Evolutionary conservation across 495 filamentous ascomycete species (phyloP).

Genomic region (Talaromyces nanjingensis): DNA sequence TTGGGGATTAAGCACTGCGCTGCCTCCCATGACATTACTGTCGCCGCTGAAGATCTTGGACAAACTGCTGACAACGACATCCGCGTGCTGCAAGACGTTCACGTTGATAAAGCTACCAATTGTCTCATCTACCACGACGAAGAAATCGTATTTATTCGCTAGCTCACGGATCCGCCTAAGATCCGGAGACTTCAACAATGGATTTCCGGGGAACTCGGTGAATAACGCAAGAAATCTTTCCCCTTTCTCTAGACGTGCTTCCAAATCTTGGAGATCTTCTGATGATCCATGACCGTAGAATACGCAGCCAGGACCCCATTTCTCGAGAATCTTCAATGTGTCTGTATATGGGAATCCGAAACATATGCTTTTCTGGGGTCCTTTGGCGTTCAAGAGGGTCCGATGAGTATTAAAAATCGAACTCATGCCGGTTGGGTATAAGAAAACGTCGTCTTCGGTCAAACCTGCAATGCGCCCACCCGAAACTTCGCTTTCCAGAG

Average conservation of each 20-base stretch:
- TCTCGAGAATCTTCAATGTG: constrained; percentile 88
- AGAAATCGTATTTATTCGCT: constrained; percentile 81
- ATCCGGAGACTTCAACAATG: constrained; percentile 78
- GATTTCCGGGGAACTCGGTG: constrained; percentile 93
- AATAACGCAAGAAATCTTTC: constrained; percentile 81
- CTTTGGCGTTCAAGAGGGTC: constrained; percentile 51
- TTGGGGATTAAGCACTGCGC: constrained; percentile 78
- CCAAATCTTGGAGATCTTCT: constrained; percentile 81
- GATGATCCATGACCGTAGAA: constrained; percentile 85
- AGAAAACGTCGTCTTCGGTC: constrained; percentile 80
- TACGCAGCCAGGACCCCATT: constrained; percentile 84
- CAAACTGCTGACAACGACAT: constrained; percentile 87
- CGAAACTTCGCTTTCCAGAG: constrained; percentile 40
- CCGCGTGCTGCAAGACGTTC: constrained; percentile 80
- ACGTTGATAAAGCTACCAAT: constrained; percentile 95
- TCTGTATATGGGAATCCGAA: constrained; percentile 88
- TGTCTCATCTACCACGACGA: constrained; percentile 89
- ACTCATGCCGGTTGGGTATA: constrained; percentile 89
- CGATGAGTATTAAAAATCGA: constrained; percentile 87
- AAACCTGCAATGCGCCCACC: constrained; percentile 58
- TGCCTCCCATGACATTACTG: constrained; percentile 96
- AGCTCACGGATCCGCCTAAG: constrained; percentile 69
- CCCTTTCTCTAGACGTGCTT: constrained; percentile 60
- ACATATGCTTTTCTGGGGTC: constrained; percentile 28
- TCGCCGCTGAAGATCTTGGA: constrained; percentile 97